A percentile compares a stretch with the other conserved stretches of the same genome.
Conservation (phyloP, 352 stramenopile species). For the Phytopythium chamaehyphon region DNA sequence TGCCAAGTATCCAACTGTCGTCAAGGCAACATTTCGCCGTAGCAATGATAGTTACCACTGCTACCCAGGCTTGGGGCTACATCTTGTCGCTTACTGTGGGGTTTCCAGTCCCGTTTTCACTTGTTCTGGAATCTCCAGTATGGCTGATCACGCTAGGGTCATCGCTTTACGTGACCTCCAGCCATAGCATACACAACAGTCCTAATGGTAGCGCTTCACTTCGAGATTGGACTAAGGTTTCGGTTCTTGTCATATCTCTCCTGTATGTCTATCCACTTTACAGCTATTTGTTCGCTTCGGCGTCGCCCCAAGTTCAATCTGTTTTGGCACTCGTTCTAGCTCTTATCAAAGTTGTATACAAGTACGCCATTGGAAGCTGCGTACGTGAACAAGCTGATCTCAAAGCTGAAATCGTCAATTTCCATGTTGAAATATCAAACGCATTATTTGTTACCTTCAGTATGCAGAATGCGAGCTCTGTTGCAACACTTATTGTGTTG, state of each 20-base stretch:
- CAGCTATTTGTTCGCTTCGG: conserved; percentile 12
- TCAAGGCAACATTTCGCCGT: conserved; percentile 4
- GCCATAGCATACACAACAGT: conserved; percentile 1
- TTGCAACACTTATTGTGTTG: conserved; percentile 17
- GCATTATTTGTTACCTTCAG: conserved; percentile 33
- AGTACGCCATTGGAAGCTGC: conserved; percentile 17
- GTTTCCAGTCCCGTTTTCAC: conserved; percentile 13
- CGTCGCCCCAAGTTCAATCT: conserved; percentile 7
- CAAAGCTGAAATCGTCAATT: conserved; percentile 29
- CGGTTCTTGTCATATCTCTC: conserved; percentile 5
- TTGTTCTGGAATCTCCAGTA: conserved; percentile 8
- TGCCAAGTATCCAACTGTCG: conserved; percentile 10
- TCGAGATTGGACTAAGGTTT: conserved; percentile 3
- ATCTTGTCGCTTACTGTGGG: conserved; percentile 7
- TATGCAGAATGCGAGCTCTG: conserved; percentile 35
- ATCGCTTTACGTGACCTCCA: conserved; percentile 5
- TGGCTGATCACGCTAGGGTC: conserved; percentile 12
- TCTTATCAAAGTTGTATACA: conserved; percentile 30
- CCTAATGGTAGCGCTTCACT: conserved; percentile 2
- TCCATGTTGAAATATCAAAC: conserved; percentile 46
- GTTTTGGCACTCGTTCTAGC: conserved; percentile 20
- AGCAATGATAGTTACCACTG: conserved; percentile 3
- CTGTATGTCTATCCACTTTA: conserved; percentile 19
- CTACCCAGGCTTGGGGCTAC: conserved; percentile 1
- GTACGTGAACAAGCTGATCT: conserved; percentile 20